Evolutionary conservation across 495 filamentous ascomycete genomes (phyloP).

Genomic region (Oleoguttula mirabilis): DNA sequence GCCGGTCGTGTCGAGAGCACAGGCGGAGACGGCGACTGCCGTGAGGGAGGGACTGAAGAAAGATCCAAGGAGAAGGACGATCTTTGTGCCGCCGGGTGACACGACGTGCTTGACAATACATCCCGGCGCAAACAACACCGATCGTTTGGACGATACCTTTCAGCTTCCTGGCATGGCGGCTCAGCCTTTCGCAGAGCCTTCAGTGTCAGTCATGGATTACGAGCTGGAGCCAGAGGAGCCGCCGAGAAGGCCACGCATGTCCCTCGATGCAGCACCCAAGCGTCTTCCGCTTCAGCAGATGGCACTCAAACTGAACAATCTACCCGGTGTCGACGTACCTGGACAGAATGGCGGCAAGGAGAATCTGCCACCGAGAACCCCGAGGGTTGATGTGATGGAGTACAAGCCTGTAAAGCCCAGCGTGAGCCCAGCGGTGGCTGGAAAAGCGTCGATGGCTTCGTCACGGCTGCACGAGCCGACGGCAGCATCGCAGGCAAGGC

Average conservation of each 20-base stretch:
- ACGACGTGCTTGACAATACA: conserved; percentile 35
- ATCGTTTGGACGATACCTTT: conserved; percentile 16
- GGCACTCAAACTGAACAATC: conserved; percentile 6
- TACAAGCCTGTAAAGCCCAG: neutral
- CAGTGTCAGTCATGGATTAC: neutral
- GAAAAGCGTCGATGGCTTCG: neutral
- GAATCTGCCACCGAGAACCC: conserved; percentile 28
- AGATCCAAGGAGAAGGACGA: conserved; percentile 31
- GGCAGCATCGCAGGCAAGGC: conserved; percentile 16
- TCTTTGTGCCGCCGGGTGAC: conserved; percentile 34
- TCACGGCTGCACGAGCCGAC: conserved; percentile 9
- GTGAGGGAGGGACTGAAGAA: conserved; percentile 16
- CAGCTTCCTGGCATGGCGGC: conserved; percentile 2
- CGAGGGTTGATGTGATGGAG: neutral
- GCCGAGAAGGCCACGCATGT: conserved; percentile 21
- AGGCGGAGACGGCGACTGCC: neutral
- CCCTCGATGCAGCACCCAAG: conserved; percentile 30
- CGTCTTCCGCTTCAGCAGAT: conserved; percentile 26
- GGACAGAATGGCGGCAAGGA: conserved; percentile 32
- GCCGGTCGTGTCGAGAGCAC: too few relatives aligned
- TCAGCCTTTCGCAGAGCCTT: neutral
- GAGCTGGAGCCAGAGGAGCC: conserved; percentile 2
- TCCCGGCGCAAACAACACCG: conserved; percentile 24
- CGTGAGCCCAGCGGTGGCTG: neutral
- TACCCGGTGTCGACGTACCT: conserved; percentile 17